Evolutionary conservation across 2,329 filamentous ascomycete genomes (phyloP).

Genomic region (Neopestalotiopsis sp.): DNA sequence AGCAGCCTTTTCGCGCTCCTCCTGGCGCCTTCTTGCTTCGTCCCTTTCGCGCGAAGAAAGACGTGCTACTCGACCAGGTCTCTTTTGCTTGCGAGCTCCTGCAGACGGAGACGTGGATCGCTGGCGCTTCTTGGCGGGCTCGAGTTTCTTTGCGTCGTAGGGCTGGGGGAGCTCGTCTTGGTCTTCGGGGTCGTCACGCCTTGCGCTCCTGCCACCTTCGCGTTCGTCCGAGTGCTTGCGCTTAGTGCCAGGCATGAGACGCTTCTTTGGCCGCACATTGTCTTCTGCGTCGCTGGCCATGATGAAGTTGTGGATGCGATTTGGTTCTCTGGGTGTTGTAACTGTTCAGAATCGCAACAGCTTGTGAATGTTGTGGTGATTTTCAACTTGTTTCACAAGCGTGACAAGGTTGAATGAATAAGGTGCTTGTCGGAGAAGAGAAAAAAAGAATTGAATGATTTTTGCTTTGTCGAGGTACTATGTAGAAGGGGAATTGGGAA

Average conservation of each 20-base stretch:
- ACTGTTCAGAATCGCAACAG: neutral
- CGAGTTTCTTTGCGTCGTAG: constrained; percentile 63
- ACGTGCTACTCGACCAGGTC: constrained; percentile 69
- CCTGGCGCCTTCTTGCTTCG: constrained; percentile 66
- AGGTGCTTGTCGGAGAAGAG: neutral
- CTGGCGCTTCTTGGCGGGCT: constrained; percentile 63
- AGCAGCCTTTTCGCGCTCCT: constrained; percentile 58
- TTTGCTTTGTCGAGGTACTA: neutral
- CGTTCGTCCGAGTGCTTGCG: constrained; percentile 39
- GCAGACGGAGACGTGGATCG: constrained; percentile 54
- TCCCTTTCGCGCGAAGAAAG: constrained; percentile 72
- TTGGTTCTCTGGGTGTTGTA: neutral
- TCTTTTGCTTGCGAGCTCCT: constrained; percentile 68
- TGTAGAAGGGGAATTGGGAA: neutral
- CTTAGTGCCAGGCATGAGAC: constrained; percentile 45
- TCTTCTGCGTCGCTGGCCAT: constrained; percentile 34
- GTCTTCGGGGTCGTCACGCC: constrained; percentile 27
- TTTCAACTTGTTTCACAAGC: neutral
- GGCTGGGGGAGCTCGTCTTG: constrained; percentile 60
- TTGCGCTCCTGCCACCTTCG: constrained; percentile 34
- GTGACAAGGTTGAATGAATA: neutral
- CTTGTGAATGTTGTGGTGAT: neutral
- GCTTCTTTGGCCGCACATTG: constrained; percentile 44
- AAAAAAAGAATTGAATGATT: neutral
- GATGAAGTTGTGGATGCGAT: neutral